These are phyloP conservation scores for Suhomyces kunorum DNA, from an alignment of 1,139 yeast species.

Conservation along the genomic window DNA sequence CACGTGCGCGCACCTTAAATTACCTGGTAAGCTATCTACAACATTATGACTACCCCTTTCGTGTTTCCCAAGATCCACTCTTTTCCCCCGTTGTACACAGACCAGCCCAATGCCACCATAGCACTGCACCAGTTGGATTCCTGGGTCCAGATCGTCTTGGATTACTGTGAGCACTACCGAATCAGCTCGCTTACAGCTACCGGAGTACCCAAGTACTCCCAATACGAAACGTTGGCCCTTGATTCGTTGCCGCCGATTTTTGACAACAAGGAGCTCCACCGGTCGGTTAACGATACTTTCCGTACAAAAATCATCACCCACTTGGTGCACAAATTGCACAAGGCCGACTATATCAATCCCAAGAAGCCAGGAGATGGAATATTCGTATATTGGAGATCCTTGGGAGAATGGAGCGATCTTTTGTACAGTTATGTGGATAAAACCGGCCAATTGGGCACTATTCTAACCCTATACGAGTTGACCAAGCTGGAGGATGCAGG, in stretches of 20 bases:
- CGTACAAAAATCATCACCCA: constrained; percentile 55
- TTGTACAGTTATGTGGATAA: constrained; percentile 52
- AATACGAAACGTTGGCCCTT: constrained; percentile 24
- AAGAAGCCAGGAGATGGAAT: constrained; percentile 48
- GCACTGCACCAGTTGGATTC: constrained; percentile 68
- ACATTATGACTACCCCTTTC: constrained; percentile 19
- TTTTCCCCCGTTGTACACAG: constrained; percentile 91
- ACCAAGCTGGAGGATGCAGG: constrained; percentile 64
- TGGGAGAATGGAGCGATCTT: constrained; percentile 76
- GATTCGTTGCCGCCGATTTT: constrained; percentile 41
- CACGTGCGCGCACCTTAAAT: background rate
- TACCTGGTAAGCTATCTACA: background rate
- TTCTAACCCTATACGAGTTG: constrained; percentile 81
- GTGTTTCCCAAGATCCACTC: constrained; percentile 73
- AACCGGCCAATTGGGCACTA: constrained; percentile 76
- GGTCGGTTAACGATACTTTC: constrained; percentile 58
- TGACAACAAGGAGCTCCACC: constrained; percentile 49
- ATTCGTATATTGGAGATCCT: constrained; percentile 66
- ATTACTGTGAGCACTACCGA: constrained; percentile 59
- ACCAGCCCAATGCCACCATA: constrained; percentile 82
- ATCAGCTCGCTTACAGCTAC: constrained; percentile 41
- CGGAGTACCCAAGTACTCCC: constrained; percentile 32
- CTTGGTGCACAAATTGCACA: constrained; percentile 53
- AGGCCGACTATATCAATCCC: constrained; percentile 54
- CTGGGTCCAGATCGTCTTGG: constrained; percentile 46